Evolutionary conservation across 805 yeast genomes (phyloP).

Genomic region (Tetrapisispora nanseiensis): DNA sequence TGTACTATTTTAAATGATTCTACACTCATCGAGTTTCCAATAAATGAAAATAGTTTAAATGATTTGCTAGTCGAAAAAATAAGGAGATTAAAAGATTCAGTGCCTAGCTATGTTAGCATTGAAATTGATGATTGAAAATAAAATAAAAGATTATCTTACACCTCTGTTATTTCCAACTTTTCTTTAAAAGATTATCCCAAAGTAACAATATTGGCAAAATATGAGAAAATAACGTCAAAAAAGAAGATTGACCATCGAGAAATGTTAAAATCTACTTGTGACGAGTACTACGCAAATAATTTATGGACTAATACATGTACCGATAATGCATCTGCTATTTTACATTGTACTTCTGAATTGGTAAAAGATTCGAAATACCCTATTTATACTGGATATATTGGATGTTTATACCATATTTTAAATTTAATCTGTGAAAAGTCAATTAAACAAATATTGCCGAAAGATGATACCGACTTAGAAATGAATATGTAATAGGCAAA

Average conservation of each 20-base stretch:
- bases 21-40: background rate
- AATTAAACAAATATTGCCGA: background rate
- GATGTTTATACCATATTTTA: constrained; percentile 1
- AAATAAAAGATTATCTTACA: background rate
- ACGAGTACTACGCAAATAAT: background rate
- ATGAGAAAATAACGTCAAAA: background rate
- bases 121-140: constrained; percentile 1
- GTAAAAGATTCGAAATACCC: background rate
- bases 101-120: background rate
- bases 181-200: background rate
- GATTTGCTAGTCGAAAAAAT: background rate
- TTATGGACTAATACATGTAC: no score
- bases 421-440: background rate
- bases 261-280: background rate
- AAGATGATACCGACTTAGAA: background rate
- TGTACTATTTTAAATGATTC: background rate
- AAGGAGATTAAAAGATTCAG: background rate
- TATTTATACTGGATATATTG: background rate
- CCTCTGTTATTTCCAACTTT: background rate
- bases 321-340: constrained; percentile 1
- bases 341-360: background rate
- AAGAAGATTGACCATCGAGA: background rate
- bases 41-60: background rate
- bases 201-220: background rate
- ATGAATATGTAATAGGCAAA: background rate